Percentiles rank a stretch among this genome's conserved stretches.
phyloP scores from a whole-genome alignment of 345 rosid species.

The Eucalyptus cloeziana region DNA sequence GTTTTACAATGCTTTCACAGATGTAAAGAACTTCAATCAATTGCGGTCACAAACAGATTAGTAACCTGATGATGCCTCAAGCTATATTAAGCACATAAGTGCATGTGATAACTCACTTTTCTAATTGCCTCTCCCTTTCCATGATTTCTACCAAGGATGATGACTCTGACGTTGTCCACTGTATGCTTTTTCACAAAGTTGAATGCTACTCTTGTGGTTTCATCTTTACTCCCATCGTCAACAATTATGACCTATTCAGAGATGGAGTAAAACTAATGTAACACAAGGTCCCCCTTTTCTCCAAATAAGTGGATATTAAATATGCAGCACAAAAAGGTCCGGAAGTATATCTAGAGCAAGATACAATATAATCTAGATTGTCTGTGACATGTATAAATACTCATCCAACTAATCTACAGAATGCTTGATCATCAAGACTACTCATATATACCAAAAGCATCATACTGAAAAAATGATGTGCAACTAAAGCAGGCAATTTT shows the following conservation, averaged over 20 bases:
- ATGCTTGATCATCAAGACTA: neutral
- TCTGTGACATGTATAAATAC: neutral
- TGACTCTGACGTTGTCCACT: constrained; percentile 66
- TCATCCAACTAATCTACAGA: neutral
- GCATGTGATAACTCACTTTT: constrained; percentile 56
- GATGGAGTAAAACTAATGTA: neutral
- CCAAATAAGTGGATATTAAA: neutral
- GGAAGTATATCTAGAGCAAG: neutral
- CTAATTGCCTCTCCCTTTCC: constrained; percentile 99
- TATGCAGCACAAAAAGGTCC: neutral
- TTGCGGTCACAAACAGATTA: neutral
- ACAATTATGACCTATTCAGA: constrained; percentile 61
- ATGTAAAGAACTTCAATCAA: constrained; percentile 51
- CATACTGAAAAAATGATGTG: neutral
- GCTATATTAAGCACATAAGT: neutral
- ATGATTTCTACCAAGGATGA: constrained; percentile 88
- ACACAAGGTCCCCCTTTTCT: neutral
- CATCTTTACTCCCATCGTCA: constrained; percentile 96
- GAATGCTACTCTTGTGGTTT: constrained; percentile 76
- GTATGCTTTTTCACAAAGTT: constrained; percentile 63
- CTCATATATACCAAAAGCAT: neutral
- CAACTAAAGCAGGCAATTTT: neutral
- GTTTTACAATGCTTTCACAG: constrained; percentile 76
- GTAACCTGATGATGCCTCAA: neutral
- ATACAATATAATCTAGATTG: neutral